These are phyloP conservation scores for Leptodontidium sp. DNA, from an alignment of 2,329 filamentous ascomycete genomes.

Conservation along the genomic window DNA sequence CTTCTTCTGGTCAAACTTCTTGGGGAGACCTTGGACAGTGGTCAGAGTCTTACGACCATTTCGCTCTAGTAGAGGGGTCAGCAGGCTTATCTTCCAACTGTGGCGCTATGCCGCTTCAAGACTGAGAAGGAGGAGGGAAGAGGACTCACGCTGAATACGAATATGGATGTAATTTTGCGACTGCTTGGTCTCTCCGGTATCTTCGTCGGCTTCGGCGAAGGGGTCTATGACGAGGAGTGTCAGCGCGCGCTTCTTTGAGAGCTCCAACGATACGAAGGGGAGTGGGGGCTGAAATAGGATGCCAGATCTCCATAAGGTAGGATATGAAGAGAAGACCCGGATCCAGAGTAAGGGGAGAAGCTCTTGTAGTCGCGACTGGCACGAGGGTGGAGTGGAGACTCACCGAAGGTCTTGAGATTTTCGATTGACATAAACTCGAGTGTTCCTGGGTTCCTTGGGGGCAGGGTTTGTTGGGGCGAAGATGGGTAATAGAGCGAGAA, in stretches of 20 bases:
- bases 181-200: constrained; percentile 94
- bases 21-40: constrained; percentile 97
- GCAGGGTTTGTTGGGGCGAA: constrained; percentile 34
- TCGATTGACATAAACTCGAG: constrained; percentile 98
- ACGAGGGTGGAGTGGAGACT: constrained; percentile 47
- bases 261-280: constrained; percentile 30
- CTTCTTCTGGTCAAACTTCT: constrained; percentile 99
- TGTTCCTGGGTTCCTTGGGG: constrained; percentile 61
- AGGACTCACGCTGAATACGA: constrained; percentile 92
- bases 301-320: neutral
- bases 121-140: neutral
- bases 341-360: neutral
- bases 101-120: constrained; percentile 24
- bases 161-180: constrained; percentile 99
- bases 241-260: constrained; percentile 30
- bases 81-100: constrained; percentile 43
- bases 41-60: constrained; percentile 99
- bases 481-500: constrained; percentile 34
- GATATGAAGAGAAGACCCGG: neutral
- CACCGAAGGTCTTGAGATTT: constrained; percentile 97
- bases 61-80: constrained; percentile 75
- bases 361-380: neutral
- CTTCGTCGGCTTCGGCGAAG: constrained; percentile 99
- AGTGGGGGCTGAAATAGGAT: neutral
- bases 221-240: constrained; percentile 71